A percentile compares a stretch with the other conserved stretches of the same genome.
Conservation (phyloP, 1,284 basidiomycete species). For the Cutaneotrichosporon sp. region DNA sequence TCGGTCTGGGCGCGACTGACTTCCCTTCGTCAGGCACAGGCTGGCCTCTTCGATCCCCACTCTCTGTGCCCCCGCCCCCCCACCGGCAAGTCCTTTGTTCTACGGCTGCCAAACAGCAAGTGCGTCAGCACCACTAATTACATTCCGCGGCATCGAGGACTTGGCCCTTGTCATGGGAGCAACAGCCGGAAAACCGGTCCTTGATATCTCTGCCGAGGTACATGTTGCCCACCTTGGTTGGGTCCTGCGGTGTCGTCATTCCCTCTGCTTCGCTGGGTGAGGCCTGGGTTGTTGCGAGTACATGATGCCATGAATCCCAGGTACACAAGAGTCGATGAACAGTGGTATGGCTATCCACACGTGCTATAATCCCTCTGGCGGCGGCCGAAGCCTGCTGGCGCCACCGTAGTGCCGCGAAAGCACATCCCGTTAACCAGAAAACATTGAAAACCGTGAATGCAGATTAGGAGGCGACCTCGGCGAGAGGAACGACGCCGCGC, state of each 20-base stretch:
- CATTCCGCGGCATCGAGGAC: background rate
- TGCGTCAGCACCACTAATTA: background rate
- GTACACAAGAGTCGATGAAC: slow-evolving; percentile 6
- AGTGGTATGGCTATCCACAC: slow-evolving; percentile 6
- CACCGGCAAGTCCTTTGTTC: too few species aligned
- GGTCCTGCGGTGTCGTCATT: background rate
- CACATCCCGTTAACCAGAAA: background rate
- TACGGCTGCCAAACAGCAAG: too few species aligned
- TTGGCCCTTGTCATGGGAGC: background rate
- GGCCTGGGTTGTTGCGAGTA: background rate
- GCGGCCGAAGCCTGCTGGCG: background rate
- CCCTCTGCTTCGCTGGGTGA: too few species aligned
- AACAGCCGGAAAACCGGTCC: background rate
- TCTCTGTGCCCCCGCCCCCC: too few species aligned
- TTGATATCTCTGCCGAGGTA: background rate
- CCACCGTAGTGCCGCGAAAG: background rate
- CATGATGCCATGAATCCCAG: slow-evolving; percentile 11
- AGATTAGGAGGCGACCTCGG: slow-evolving; percentile 28
- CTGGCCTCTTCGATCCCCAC: too few species aligned
- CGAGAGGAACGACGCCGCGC: slow-evolving; percentile 36
- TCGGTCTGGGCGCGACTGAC: too few species aligned
- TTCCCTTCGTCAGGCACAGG: too few species aligned
- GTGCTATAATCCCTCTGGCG: slow-evolving; percentile 7
- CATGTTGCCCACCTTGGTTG: background rate
- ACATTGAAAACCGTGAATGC: background rate